phyloP scores from a whole-genome alignment of 371 early-diverging fungal genomes.

The Nematocida minor region DNA sequence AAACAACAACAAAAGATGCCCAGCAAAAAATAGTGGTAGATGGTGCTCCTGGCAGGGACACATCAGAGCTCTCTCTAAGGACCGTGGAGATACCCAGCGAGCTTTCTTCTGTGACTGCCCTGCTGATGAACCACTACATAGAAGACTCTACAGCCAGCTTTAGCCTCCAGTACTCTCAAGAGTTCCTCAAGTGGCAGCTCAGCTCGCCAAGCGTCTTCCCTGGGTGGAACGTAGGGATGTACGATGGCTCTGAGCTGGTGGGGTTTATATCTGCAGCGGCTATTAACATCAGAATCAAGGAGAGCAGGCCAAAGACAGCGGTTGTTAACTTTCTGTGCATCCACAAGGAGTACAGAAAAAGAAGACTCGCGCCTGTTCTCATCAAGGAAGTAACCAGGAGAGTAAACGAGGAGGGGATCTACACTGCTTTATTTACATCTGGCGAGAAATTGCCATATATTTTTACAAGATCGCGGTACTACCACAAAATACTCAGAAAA shows the following conservation, averaged over 20 bases:
- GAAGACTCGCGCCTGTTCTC: conserved; percentile 88
- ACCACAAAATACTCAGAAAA: conserved; percentile 56
- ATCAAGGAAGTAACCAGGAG: conserved; percentile 92
- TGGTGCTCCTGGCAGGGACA: conserved; percentile 45
- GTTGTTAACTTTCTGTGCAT: conserved; percentile 95
- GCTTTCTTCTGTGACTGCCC: conserved; percentile 16
- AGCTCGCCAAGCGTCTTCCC: conserved; percentile 11
- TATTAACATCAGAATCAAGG: conserved; percentile 43
- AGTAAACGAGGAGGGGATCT: conserved; percentile 80
- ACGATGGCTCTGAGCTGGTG: conserved; percentile 31
- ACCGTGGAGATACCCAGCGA: conserved; percentile 27
- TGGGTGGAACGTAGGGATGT: conserved; percentile 58
- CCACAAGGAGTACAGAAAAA: conserved; percentile 82
- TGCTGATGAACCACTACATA: conserved; percentile 60
- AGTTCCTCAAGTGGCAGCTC: conserved; percentile 57
- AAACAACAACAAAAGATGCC: background rate
- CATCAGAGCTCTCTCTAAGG: background rate
- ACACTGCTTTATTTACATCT: conserved; percentile 92
- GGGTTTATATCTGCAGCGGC: conserved; percentile 63
- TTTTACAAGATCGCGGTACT: conserved; percentile 71
- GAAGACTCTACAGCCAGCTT: conserved; percentile 47
- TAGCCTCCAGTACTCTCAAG: conserved; percentile 53
- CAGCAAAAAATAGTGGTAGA: too few species aligned
- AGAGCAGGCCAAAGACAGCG: conserved; percentile 19
- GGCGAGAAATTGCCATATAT: conserved; percentile 82